Conservation (phyloP, 1,284 basidiomycete species). For the Pterulicium gracile region DNA sequence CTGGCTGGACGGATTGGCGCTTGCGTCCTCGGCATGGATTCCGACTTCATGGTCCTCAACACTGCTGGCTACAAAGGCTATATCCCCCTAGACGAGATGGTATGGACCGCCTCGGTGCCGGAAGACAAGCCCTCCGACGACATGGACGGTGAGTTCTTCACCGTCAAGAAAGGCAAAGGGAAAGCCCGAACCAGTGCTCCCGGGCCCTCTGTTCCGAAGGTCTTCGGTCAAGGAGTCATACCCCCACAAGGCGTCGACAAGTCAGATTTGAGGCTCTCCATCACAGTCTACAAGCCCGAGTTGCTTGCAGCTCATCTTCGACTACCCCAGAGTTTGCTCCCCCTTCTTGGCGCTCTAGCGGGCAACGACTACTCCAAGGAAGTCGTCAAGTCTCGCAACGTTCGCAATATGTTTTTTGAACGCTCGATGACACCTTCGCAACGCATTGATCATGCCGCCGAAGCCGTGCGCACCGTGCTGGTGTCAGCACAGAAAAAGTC, state of each 20-base stretch:
- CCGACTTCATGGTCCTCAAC: constrained; percentile 74
- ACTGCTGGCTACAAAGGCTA: constrained; percentile 68
- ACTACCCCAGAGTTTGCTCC: constrained; percentile 63
- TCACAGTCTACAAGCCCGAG: constrained; percentile 54
- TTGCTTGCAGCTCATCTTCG: constrained; percentile 55
- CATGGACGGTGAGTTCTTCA: constrained; percentile 49
- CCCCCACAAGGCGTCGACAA: constrained; percentile 37
- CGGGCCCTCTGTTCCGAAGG: constrained; percentile 16
- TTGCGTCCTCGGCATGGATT: constrained; percentile 73
- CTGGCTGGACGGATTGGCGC: constrained; percentile 66
- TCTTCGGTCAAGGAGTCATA: constrained; percentile 34
- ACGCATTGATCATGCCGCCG: constrained; percentile 48
- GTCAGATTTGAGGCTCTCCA: constrained; percentile 32
- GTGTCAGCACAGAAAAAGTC: constrained; percentile 31
- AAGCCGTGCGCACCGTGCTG: constrained; percentile 41
- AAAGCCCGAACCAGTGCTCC: constrained; percentile 13
- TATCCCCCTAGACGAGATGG: constrained; percentile 71
- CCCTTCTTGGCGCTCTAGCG: constrained; percentile 75
- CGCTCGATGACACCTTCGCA: constrained; percentile 40
- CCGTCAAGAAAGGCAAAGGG: constrained; percentile 36
- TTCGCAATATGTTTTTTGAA: constrained; percentile 62
- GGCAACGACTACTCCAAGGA: constrained; percentile 76
- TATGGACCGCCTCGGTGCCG: constrained; percentile 41
- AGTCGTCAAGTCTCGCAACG: constrained; percentile 30
- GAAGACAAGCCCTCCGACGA: constrained; percentile 24